Evolutionary conservation across 164 flowering plant species (phyloP), one percentile per base, ranked within the genome.

Genomic region (Hamamelis virginiana): DNA sequence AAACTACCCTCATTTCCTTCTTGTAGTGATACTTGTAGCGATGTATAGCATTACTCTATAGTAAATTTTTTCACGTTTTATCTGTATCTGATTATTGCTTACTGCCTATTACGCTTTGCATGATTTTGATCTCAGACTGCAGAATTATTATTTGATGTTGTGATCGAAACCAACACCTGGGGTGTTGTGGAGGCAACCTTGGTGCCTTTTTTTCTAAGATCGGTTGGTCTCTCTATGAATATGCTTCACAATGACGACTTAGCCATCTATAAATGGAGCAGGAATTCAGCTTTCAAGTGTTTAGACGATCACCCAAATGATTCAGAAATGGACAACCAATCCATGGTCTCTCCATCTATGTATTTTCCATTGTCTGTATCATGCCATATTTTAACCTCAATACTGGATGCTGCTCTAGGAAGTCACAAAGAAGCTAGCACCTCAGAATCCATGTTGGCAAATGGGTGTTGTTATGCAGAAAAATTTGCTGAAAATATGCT

Each of bases 351-450:
- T 48, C 27, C 9, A 8, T 60, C 52, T 64, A 80, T 48, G 59
- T 66, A 77, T 26, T 64, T 89, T 59, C 85, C 94, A 5, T 53
- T 89, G 74, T 68, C 83, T 46, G 25, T 77, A 12, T 76, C 90
- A 60, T 90, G 97, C 78, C 85, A 90, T 74, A 69, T 90, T 47
- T 79, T 92, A 64, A 72, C 87, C 48, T 76, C 82, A 47, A 67
- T 82, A 56, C 62, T 92, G 55, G 80, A 76, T 69, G 82, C 85
- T 82, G 82, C 91, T 63, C 62, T 83, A 46, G 72, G 66, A 76
- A 71, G 67, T 75, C 22, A 43, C 55, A 77, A 74, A 73, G 55
- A 76, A 18, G 68, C 27, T 44, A 64, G 67, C 45, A 27, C 64
- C 22, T 63, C 69, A 16, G 71, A 72, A n/a, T 69, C 53, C 44